Percentiles rank a stretch among this genome's conserved stretches.
These are phyloP conservation scores for Typha latifolia DNA, from an alignment of 176 grass and related monocot genomes.

Conservation along the genomic window DNA sequence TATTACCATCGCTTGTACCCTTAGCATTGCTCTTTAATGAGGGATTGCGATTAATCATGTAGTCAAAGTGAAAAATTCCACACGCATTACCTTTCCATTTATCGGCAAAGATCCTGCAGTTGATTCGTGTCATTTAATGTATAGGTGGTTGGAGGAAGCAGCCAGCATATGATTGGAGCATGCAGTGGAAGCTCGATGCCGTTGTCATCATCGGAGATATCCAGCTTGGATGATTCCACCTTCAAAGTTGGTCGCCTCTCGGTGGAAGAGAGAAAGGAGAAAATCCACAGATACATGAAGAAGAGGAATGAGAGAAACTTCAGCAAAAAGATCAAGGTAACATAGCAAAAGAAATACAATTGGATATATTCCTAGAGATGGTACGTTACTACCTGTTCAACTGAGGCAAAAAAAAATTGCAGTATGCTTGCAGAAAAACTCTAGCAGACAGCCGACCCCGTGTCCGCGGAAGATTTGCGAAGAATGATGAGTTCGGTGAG, in stretches of 20 bases:
- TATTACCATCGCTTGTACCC: no score
- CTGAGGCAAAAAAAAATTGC: constrained; percentile 20
- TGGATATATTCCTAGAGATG: constrained; percentile 8
- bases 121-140: not conserved
- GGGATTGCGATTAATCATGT: no score
- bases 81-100: no score
- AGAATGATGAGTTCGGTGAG: constrained; percentile 76
- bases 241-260: constrained; percentile 74
- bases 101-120: no score
- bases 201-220: constrained; percentile 35
- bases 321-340: constrained; percentile 99
- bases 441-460: constrained; percentile 92
- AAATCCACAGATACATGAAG: constrained; percentile 88
- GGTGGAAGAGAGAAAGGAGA: constrained; percentile 83
- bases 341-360: constrained; percentile 12
- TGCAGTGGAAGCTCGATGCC: constrained; percentile 30
- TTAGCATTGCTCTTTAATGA: no score
- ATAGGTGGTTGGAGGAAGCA: constrained; percentile 43
- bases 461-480: constrained; percentile 87
- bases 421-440: constrained; percentile 99
- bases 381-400: constrained; percentile 9
- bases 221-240: constrained; percentile 51
- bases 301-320: constrained; percentile 93
- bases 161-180: constrained; percentile 39
- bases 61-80: no score